Conservation (phyloP, 768 basidiomycete genomes). For the Psilocybe subaeruginosa region DNA sequence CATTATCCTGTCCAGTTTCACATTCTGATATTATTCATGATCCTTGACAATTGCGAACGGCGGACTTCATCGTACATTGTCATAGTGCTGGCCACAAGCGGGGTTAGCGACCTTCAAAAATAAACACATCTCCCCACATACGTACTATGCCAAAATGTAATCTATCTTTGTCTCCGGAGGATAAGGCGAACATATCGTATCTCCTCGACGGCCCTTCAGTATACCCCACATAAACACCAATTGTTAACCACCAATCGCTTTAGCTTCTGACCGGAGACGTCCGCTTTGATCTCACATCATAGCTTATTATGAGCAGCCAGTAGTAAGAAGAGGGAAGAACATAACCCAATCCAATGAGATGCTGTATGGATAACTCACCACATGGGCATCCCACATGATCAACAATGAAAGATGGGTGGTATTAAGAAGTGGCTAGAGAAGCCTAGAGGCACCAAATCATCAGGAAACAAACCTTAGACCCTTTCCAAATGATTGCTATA, state of each 20-base stretch:
- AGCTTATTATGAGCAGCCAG: neutral
- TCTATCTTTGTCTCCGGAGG: no score
- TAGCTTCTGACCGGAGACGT: neutral
- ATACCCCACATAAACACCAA: no score
- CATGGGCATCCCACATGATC: no score
- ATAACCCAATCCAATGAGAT: neutral
- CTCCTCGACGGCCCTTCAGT: no score
- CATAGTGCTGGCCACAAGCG: neutral
- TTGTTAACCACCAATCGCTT: neutral
- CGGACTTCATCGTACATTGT: neutral
- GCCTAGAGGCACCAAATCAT: no score
- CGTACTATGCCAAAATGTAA: no score
- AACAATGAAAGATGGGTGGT: no score
- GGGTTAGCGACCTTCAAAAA: neutral
- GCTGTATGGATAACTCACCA: no score
- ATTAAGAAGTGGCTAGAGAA: no score
- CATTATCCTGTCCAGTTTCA: neutral
- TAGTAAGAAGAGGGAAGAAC: neutral
- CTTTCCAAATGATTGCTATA: no score
- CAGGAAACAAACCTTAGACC: no score
- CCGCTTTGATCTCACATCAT: neutral
- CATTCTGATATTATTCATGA: neutral
- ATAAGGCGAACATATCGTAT: no score
- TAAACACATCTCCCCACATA: neutral
- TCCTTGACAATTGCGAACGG: neutral